Conservation (phyloP, 2,329 filamentous ascomycete genomes). For the Mollisia scopiformis region DNA sequence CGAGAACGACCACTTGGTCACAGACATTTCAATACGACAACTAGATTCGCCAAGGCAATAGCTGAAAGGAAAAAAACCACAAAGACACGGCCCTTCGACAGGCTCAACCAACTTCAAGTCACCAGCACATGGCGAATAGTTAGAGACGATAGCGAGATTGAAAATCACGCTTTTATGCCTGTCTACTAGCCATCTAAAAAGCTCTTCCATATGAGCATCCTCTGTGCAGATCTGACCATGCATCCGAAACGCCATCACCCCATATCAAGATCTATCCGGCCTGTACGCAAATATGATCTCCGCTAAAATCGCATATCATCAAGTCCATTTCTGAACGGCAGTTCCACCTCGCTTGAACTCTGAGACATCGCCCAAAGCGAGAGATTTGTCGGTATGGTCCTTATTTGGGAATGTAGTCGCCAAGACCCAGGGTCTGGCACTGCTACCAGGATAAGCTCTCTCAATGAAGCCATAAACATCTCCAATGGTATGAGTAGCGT, state of each 20-base stretch:
- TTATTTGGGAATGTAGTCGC: constrained; percentile 85
- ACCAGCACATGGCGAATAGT: neutral
- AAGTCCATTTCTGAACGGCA: constrained; percentile 60
- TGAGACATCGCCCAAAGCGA: constrained; percentile 60
- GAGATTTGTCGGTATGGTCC: constrained; percentile 70
- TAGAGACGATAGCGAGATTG: neutral
- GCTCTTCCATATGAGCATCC: neutral
- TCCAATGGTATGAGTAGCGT: constrained; percentile 75
- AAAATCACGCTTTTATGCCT: constrained; percentile 4
- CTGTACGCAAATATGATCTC: neutral
- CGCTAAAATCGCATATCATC: neutral
- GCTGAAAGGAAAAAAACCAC: neutral
- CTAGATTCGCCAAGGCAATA: no score
- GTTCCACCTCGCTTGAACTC: constrained; percentile 70
- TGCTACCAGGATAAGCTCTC: constrained; percentile 60
- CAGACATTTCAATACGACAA: no score
- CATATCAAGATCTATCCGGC: neutral
- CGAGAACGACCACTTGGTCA: no score
- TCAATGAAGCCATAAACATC: constrained; percentile 78
- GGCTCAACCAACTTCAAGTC: neutral
- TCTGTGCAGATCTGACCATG: neutral
- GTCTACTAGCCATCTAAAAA: constrained; percentile 16
- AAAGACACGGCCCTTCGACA: no score
- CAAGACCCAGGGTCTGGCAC: constrained; percentile 68
- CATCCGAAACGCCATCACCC: constrained; percentile 12